phyloP scores from a whole-genome alignment of 768 basidiomycete species.

The Trametes gibbosa region DNA sequence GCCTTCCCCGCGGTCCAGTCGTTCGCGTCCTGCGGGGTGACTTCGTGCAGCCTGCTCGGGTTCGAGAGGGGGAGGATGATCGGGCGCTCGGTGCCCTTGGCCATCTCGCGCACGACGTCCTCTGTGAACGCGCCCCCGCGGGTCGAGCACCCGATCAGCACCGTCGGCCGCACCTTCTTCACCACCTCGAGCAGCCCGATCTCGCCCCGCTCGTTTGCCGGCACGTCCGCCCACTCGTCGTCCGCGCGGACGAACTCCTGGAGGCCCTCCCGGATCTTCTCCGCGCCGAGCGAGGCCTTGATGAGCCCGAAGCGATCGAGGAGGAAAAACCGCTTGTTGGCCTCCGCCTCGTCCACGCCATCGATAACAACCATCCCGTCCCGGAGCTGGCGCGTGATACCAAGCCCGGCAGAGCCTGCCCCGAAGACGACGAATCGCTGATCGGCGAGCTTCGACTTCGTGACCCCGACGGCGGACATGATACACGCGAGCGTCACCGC shows the following conservation, averaged over 20 bases:
- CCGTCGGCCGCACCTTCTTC: slow-evolving; percentile 70
- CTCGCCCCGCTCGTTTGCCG: slow-evolving; percentile 37
- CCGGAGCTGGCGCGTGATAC: slow-evolving; percentile 72
- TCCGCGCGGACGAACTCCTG: slow-evolving; percentile 56
- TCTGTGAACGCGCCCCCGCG: slow-evolving; percentile 73
- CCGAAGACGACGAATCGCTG: slow-evolving; percentile 81
- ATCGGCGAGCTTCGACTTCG: slow-evolving; percentile 61
- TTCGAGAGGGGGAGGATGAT: slow-evolving; percentile 85
- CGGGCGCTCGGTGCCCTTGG: slow-evolving; percentile 64
- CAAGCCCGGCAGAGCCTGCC: slow-evolving; percentile 79
- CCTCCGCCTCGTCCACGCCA: slow-evolving; percentile 49
- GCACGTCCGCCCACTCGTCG: slow-evolving; percentile 49
- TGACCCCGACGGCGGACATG: slow-evolving; percentile 67
- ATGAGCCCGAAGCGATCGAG: slow-evolving; percentile 66
- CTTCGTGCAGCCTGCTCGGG: slow-evolving; percentile 75
- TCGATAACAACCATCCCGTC: slow-evolving; percentile 68
- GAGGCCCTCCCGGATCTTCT: slow-evolving; percentile 45
- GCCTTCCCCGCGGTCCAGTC: slow-evolving; percentile 84
- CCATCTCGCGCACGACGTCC: slow-evolving; percentile 67
- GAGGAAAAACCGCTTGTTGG: slow-evolving; percentile 65
- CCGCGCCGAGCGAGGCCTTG: slow-evolving; percentile 44
- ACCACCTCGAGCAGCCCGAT: slow-evolving; percentile 66
- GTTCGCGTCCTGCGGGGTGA: slow-evolving; percentile 64
- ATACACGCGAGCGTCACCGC: slow-evolving; percentile 70
- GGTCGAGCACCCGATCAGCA: slow-evolving; percentile 84